Conservation (phyloP, 2,329 filamentous ascomycete genomes). For the Apiospora malaysiana region DNA sequence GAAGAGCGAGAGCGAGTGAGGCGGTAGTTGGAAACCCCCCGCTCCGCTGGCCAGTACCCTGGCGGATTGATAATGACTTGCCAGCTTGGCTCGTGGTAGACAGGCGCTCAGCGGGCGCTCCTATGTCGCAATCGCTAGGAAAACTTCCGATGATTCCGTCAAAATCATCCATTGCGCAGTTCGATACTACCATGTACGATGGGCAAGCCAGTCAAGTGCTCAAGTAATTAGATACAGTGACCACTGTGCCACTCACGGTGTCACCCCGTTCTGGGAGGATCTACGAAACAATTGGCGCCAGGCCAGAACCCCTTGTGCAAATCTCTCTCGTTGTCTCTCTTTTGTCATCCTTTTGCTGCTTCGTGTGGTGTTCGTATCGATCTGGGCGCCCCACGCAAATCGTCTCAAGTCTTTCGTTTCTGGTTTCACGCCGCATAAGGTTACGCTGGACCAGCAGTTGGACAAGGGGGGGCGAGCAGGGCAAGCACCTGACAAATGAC, state of each 20-base stretch:
- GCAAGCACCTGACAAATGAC: slow-evolving; percentile 20
- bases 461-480: not conserved
- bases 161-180: not conserved
- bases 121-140: slow-evolving; percentile 13
- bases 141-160: slow-evolving; percentile 10
- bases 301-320: slow-evolving; percentile 2
- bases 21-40: not conserved
- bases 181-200: not conserved
- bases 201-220: not conserved
- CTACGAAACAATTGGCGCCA: slow-evolving; percentile 25
- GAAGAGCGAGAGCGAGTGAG: not conserved
- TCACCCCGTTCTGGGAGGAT: slow-evolving; percentile 20
- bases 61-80: not conserved
- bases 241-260: not conserved
- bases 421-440: slow-evolving; percentile 23
- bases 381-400: not conserved
- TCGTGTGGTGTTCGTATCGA: not conserved
- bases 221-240: not conserved
- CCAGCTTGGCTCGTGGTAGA: not conserved
- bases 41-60: no score
- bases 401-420: slow-evolving; percentile 23
- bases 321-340: not conserved
- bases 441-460: slow-evolving; percentile 5
- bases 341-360: not conserved
- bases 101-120: no score